Percentiles rank a stretch among this genome's conserved stretches.
These are phyloP conservation scores for Aspergillus nidulans DNA, from an alignment of 495 filamentous ascomycete species.

Conservation along the genomic window DNA sequence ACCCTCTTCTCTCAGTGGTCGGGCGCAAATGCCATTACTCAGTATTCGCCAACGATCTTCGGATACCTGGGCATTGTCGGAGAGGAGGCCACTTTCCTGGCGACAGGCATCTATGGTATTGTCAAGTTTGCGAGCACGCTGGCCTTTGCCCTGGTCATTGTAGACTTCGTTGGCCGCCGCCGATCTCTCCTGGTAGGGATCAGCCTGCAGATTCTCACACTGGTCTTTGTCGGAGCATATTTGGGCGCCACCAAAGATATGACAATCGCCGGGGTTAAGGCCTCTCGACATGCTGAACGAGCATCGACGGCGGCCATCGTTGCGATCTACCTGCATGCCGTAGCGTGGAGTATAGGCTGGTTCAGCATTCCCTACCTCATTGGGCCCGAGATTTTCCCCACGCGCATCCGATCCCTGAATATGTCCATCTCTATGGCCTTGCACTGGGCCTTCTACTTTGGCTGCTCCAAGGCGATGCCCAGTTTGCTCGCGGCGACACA, in stretches of 20 bases:
- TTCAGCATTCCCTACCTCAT: constrained; percentile 63
- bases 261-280: constrained; percentile 9
- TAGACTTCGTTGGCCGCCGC: constrained; percentile 61
- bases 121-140: constrained; percentile 48
- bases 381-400: constrained; percentile 61
- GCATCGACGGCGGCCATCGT: constrained; percentile 48
- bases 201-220: too few relatives aligned
- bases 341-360: constrained; percentile 63
- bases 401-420: constrained; percentile 29
- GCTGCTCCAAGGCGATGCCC: constrained; percentile 36
- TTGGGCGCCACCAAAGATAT: constrained; percentile 15
- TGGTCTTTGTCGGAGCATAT: too few relatives aligned
- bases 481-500: too few relatives aligned
- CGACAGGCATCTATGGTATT: constrained; percentile 39
- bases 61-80: constrained; percentile 30
- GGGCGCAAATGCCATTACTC: constrained; percentile 26
- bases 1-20: constrained; percentile 28
- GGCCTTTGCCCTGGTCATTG: constrained; percentile 58
- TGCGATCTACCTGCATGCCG: constrained; percentile 52
- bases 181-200: constrained; percentile 38
- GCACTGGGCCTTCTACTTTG: constrained; percentile 62
- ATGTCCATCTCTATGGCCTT: constrained; percentile 33
- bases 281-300: constrained; percentile 9
- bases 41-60: constrained; percentile 27
- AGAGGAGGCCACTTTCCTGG: constrained; percentile 33